Evolutionary conservation across 345 rosid species (phyloP).

Genomic region (Salix udensis): DNA sequence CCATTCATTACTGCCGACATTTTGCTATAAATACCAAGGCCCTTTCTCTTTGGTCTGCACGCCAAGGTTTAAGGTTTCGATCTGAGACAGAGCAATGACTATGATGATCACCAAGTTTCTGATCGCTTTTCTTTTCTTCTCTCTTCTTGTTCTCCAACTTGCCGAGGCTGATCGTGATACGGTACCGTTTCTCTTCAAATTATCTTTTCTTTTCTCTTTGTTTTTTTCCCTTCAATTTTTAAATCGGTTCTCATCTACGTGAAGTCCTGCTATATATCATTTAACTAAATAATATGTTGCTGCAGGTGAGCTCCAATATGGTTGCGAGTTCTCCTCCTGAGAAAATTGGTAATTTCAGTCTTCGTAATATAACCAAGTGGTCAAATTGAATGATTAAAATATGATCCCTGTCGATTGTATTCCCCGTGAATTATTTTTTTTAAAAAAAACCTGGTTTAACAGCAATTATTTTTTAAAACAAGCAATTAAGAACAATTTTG

Average conservation of each 20-base stretch:
- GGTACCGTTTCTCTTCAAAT: not conserved
- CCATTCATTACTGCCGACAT: not conserved
- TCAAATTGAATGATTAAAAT: not conserved
- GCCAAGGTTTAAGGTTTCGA: not conserved
- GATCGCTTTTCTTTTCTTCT: not conserved
- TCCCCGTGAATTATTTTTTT: accelerated
- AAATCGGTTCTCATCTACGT: not conserved
- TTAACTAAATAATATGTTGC: not conserved
- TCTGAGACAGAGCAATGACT: not conserved
- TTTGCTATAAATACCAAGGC: not conserved
- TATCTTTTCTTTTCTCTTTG: not conserved
- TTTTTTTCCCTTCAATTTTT: not conserved
- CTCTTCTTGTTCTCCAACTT: conserved; percentile 3
- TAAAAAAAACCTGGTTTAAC: too few relatives aligned
- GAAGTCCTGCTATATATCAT: not conserved
- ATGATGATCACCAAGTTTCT: conserved; percentile 2
- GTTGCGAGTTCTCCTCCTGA: not conserved
- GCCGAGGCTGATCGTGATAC: conserved; percentile 1
- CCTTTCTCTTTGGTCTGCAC: not conserved
- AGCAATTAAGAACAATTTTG: too few relatives aligned
- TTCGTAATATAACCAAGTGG: not conserved
- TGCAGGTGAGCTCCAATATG: conserved; percentile 6
- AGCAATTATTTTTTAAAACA: too few relatives aligned
- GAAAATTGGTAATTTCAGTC: conserved; percentile 8
- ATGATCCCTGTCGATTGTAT: too few relatives aligned